Base-by-base conservation (phyloP, 1,284 basidiomycete genomes). In the Filobasidium uniguttulatum region DNA sequence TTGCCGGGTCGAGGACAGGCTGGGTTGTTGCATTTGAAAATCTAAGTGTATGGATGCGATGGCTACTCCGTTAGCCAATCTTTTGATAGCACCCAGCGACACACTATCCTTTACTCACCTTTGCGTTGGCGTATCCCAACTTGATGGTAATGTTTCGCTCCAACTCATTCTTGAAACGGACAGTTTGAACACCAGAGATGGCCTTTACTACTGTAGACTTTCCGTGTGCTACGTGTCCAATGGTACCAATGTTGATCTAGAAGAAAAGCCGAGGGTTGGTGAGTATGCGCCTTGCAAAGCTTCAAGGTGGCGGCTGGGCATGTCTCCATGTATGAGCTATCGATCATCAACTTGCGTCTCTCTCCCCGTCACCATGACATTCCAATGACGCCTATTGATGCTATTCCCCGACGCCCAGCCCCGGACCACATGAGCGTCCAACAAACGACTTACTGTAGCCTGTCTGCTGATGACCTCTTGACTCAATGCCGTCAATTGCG, bases 121-220 rank as follows among this genome's bases (percentile, higher is more conserved):
- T 97, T 48, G 94, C 94, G 61, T 97, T 98, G 46, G 93, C 93
- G 69, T 98, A 98, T 60, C 76, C 94, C 43, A 98, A 79, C 74
- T 98, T 98, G 75, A 98, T 98, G 40, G 94, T 98, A 63, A 98
- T 98, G 72, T 98, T 98, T 59, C 93, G 76, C 55, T 94, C 89
- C 49, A 94, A 78, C 71, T 98, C 94, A 71, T 96, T 97, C 77
- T 98, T 98, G 74, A 98, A 98, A 62, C 93, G 79, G 52, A 98
- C 93, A 26, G 93, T 98, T 80, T 87, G 85, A 12, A 97, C 93
- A n/a, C 93, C 93, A 15, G 93, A 97, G 69, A 98, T 97, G 44
- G 93, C 93, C 72, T 97, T 93, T 56, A 97, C 94, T 46, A 97
- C 93, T 7, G 93, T 97, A 47, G 90, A 96, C 75, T 98, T 97